These are phyloP conservation scores for Iberis amara DNA, from an alignment of 441 rosid genomes.

Conservation along the genomic window DNA sequence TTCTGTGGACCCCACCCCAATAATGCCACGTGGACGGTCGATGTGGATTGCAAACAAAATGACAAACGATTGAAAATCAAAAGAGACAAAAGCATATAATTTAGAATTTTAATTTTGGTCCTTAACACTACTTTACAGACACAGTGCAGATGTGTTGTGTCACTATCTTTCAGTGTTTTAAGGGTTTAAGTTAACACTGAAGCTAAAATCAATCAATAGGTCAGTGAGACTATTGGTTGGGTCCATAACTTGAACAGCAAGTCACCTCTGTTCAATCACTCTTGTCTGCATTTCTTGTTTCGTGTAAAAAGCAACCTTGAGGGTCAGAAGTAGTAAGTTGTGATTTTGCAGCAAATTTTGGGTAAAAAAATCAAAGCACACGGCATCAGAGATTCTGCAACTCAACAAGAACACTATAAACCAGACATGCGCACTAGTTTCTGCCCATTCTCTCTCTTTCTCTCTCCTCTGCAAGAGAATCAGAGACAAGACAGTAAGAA, in stretches of 20 bases:
- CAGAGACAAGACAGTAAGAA: constrained; percentile 19
- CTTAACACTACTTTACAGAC: background rate
- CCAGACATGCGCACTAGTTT: constrained; percentile 18
- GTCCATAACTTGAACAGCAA: constrained; percentile 30
- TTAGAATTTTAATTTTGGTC: constrained; percentile 10
- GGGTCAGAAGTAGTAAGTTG: constrained; percentile 19
- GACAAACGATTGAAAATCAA: constrained; percentile 29
- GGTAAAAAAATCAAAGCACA: constrained; percentile 22
- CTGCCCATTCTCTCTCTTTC: constrained; percentile 8
- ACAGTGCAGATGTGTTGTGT: background rate
- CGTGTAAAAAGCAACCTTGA: constrained; percentile 26
- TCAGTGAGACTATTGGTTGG: constrained; percentile 23
- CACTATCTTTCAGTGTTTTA: constrained; percentile 15
- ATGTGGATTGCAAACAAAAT: constrained; percentile 23
- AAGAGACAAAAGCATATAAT: constrained; percentile 19
- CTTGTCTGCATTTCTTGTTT: constrained; percentile 11
- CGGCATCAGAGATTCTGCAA: constrained; percentile 29
- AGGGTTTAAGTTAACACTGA: background rate
- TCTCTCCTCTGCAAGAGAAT: constrained; percentile 5
- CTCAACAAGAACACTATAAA: background rate
- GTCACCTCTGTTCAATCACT: constrained; percentile 26
- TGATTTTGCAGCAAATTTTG: constrained; percentile 14
- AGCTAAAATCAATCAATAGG: constrained; percentile 22
- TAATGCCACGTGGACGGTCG: constrained; percentile 23
- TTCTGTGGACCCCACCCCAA: no score